A percentile compares a stretch with the other conserved stretches of the same genome.
Conservation (phyloP, 2,329 filamentous ascomycete species). For the Albophoma yamanashiensis region DNA sequence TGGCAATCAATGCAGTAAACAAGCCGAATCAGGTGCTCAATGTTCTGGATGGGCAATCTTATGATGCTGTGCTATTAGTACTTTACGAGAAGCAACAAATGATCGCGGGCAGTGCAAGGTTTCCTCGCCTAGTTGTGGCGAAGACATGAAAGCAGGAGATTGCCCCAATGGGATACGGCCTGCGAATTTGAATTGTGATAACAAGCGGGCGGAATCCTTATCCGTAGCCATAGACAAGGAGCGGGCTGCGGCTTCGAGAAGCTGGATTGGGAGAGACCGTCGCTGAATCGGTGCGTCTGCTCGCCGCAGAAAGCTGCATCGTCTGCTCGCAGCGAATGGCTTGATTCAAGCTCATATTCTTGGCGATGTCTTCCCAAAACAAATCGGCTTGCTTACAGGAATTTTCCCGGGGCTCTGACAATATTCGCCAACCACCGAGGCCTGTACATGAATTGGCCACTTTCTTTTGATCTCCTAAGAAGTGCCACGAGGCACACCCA, state of each 20-base stretch:
- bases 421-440: too few relatives aligned
- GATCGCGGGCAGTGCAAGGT: neutral
- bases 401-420: too few relatives aligned
- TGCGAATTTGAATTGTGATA: neutral
- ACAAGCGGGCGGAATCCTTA: neutral
- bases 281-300: neutral
- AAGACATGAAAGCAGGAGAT: neutral
- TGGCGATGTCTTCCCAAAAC: neutral
- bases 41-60: neutral
- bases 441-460: neutral
- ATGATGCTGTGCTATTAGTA: too few relatives aligned
- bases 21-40: neutral
- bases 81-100: neutral
- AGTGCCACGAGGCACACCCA: neutral
- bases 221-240: neutral
- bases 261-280: too few relatives aligned
- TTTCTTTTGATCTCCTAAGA: neutral
- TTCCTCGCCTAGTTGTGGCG: neutral
- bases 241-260: neutral
- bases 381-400: neutral
- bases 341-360: neutral
- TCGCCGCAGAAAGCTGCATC: too few relatives aligned
- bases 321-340: too few relatives aligned
- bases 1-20: neutral
- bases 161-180: neutral